Conservation (phyloP, 345 rosid species). For the Camelina laxa region DNA sequence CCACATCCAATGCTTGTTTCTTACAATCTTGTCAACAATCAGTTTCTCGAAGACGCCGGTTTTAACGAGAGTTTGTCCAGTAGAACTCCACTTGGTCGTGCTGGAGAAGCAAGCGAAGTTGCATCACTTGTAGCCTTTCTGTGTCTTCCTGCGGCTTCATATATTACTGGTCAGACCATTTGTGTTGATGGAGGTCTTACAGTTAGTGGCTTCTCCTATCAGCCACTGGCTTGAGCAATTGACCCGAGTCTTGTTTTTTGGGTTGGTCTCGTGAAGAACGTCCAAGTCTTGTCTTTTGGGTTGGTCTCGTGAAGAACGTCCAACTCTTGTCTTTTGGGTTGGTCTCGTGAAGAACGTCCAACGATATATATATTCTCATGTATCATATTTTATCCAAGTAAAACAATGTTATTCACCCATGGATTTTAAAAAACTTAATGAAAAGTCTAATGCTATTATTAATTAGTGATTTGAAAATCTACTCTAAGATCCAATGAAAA, state of each 20-base stretch:
- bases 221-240: slow-evolving; percentile 18
- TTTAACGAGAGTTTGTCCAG: slow-evolving; percentile 15
- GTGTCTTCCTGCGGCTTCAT: slow-evolving; percentile 64
- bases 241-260: neutral
- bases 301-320: neutral
- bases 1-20: neutral
- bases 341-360: neutral
- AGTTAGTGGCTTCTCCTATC: slow-evolving; percentile 47
- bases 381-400: too few species aligned
- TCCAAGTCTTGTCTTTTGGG: neutral
- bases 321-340: neutral
- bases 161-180: slow-evolving; percentile 62
- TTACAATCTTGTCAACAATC: neutral
- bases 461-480: too few species aligned
- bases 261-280: neutral
- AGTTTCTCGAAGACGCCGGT: slow-evolving; percentile 10
- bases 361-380: too few species aligned
- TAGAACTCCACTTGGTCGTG: slow-evolving; percentile 54
- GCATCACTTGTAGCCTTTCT: slow-evolving; percentile 57
- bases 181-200: slow-evolving; percentile 60
- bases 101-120: slow-evolving; percentile 56
- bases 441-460: too few species aligned
- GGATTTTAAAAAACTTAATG: too few species aligned
- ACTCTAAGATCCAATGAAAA: too few species aligned
- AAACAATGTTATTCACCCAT: too few species aligned